Conservation (phyloP, 2,329 filamentous ascomycete genomes). For the Cladorrhinum sp. region DNA sequence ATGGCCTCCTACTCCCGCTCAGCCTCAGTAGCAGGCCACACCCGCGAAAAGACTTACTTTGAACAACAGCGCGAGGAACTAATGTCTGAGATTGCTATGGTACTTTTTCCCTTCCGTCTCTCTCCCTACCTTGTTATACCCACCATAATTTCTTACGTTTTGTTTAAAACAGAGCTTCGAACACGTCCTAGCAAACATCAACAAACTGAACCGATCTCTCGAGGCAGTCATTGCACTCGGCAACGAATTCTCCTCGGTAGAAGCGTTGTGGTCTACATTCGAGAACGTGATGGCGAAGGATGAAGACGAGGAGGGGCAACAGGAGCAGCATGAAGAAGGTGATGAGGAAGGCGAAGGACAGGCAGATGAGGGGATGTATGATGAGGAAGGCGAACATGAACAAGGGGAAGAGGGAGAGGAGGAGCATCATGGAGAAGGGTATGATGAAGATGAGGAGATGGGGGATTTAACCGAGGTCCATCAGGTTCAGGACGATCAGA, state of each 20-base stretch:
- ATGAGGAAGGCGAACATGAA: constrained; percentile 6
- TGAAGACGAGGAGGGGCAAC: constrained; percentile 35
- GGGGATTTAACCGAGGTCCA: not conserved
- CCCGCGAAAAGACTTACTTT: constrained; percentile 61
- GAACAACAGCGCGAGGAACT: constrained; percentile 72
- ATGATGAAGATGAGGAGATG: constrained; percentile 1
- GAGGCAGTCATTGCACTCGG: constrained; percentile 91
- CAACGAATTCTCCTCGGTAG: constrained; percentile 95
- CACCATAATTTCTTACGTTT: constrained; percentile 1
- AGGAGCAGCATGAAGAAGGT: constrained; percentile 32
- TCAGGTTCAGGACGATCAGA: not conserved
- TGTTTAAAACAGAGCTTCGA: constrained; percentile 63
- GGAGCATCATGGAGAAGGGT: not conserved
- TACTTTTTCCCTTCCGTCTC: constrained; percentile 35
- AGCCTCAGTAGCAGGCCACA: constrained; percentile 28
- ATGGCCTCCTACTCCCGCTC: constrained; percentile 36
- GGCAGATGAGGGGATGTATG: constrained; percentile 18
- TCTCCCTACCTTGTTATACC: not conserved
- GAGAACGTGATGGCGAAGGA: constrained; percentile 90
- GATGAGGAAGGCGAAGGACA: constrained; percentile 23
- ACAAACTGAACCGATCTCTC: constrained; percentile 86
- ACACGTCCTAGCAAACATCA: constrained; percentile 91
- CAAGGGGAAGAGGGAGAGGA: not conserved
- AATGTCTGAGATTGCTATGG: constrained; percentile 69
- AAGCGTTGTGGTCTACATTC: constrained; percentile 95